Percentiles rank a stretch among this genome's conserved stretches.
These are phyloP conservation scores for Bodo saltans DNA, from an alignment of 78 protist genomes.

Conservation along the genomic window DNA sequence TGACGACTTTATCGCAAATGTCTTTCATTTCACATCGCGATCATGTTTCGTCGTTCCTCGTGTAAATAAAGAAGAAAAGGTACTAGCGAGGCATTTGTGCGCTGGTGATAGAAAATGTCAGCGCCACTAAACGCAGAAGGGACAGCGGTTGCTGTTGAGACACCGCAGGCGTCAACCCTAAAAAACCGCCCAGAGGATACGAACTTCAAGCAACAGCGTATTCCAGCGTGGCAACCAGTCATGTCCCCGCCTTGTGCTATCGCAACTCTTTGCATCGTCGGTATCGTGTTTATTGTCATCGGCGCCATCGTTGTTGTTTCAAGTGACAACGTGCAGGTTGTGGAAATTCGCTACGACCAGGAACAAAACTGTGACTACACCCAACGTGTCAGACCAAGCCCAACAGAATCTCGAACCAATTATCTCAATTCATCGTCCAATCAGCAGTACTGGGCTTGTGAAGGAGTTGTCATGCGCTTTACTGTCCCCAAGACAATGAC, in stretches of 20 bases:
- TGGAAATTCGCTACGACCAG: background rate
- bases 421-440: too few species aligned
- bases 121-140: too few species aligned
- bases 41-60: too few species aligned
- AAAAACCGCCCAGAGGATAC: slow-evolving; percentile 47
- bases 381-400: background rate
- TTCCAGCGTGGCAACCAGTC: slow-evolving; percentile 93
- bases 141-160: too few species aligned
- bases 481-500: slow-evolving; percentile 24
- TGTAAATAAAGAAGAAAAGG: too few species aligned
- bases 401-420: too few species aligned
- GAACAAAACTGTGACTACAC: background rate
- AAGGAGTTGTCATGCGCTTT: background rate
- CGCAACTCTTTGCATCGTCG: slow-evolving; percentile 65
- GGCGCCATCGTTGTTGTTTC: slow-evolving; percentile 70
- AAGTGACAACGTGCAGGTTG: slow-evolving; percentile 39
- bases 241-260: slow-evolving; percentile 85
- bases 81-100: too few species aligned
- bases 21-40: too few species aligned
- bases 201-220: slow-evolving; percentile 86
- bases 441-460: too few species aligned
- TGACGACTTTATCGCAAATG: too few species aligned
- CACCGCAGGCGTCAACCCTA: too few species aligned
- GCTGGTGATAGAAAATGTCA: too few species aligned
- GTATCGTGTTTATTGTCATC: slow-evolving; percentile 73